Evolutionary conservation across 2,329 filamentous ascomycete genomes (phyloP), one percentile per base, ranked within the genome.

Genomic region (Xylariaceae sp.): DNA sequence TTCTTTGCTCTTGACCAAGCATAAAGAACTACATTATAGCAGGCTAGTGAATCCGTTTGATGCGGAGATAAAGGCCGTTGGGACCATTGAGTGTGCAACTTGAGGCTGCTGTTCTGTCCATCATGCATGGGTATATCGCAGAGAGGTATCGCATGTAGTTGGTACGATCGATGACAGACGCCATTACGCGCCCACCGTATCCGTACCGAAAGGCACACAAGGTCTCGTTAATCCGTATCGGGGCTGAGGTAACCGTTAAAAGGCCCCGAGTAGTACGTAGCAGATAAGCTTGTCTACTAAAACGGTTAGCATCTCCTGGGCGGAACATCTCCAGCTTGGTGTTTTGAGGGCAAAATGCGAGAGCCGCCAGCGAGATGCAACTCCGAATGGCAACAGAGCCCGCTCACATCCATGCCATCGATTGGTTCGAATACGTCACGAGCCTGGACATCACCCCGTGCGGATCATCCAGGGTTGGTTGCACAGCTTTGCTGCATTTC

Each of bases 351-450:
- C 42, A 53, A 52, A 53, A 56, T 55, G n/a, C 51, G 53, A 60
- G 62, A 64, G 62, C 60, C 62, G 62, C 62, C 57, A 55, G 53
- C 37, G 8, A 58, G 53, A 62, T 62, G 62, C 48, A 62, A 60
- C 60, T 62, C 56, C 51, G 53, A 62, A 63, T 62, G 57, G 59
- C 53, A 45, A 59, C 59, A 62, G 54, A 58, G 47, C 56, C 57
- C 55, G 58, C 61, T 61, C 51, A 50, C 51, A 49, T 57, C 47
- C 23, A 56, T n/a, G 52, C 51, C 56, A 45, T 55, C 59, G 55
- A 62, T 58, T 60, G 60, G 62, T 37, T 60, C 60, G 47, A 52
- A 55, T 60, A 59, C 51, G 57, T 64, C 60, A 64, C 57, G 62
- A 64, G 62, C 62, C 56, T 60, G 48, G 57, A 56, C 60, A 60